Conservation (phyloP, 345 rosid species). For the Ailanthus altissimus region DNA sequence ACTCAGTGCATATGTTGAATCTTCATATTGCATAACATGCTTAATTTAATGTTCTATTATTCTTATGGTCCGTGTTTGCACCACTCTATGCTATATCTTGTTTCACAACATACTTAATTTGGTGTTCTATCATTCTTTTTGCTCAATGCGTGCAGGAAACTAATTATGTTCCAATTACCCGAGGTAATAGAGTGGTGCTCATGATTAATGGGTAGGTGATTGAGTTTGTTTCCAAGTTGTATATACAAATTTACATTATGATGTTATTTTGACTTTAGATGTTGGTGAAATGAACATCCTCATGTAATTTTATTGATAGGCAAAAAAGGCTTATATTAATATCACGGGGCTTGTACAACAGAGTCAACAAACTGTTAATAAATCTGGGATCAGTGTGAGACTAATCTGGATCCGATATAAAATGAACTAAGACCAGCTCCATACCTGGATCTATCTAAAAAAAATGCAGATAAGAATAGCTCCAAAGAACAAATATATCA, state of each 20-base stretch:
- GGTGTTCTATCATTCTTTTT: conserved; percentile 6
- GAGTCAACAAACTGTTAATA: not conserved
- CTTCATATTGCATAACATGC: not conserved
- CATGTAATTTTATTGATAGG: no score
- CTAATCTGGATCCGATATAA: not conserved
- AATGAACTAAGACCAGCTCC: not conserved
- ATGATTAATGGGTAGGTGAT: conserved; percentile 87
- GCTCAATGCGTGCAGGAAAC: conserved; percentile 69
- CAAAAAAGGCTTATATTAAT: not conserved
- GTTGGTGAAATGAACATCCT: conserved; percentile 9
- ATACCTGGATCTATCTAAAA: not conserved
- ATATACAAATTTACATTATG: not conserved
- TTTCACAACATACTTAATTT: not conserved
- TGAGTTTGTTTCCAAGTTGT: not conserved
- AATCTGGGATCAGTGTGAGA: not conserved
- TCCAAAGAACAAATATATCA: not conserved
- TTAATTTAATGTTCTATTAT: not conserved
- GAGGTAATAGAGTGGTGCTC: conserved; percentile 90
- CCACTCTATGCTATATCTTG: not conserved
- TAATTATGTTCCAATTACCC: conserved; percentile 87
- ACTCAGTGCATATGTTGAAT: not conserved
- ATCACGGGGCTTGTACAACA: not conserved
- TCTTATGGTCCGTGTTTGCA: conserved; percentile 38
- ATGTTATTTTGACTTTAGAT: not conserved
- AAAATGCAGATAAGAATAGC: not conserved